Conservation (phyloP, 192 early-diverging fungal species). For the Linnemannia schmuckeri region DNA sequence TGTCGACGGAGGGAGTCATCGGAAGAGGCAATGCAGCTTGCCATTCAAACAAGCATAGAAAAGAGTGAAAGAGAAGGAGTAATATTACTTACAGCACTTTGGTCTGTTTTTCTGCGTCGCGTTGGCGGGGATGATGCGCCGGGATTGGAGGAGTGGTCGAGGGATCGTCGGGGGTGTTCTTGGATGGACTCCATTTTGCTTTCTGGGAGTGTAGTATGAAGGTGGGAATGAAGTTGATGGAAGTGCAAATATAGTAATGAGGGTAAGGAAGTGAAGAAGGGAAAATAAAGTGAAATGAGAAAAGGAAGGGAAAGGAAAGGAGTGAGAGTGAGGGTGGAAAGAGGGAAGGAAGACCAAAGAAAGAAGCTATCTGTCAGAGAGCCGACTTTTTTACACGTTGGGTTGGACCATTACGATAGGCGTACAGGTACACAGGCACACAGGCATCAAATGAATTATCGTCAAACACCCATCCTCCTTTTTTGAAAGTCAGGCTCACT, state of each 20-base stretch:
- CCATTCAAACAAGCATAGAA: not conserved
- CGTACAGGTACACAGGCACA: slow-evolving; percentile 6
- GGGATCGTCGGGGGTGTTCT: slow-evolving; percentile 19
- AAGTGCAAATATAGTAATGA: not conserved
- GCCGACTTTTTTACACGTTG: not conserved
- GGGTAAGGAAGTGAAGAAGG: not conserved
- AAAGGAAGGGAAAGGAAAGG: not conserved
- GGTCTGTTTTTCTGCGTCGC: slow-evolving; percentile 27
- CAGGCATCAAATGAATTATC: not conserved
- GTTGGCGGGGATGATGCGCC: not conserved
- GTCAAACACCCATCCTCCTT: not conserved
- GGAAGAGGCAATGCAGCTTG: not conserved
- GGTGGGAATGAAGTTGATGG: not conserved
- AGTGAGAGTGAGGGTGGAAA: not conserved
- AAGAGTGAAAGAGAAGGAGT: not conserved
- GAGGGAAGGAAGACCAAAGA: slow-evolving; percentile 8
- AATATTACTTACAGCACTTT: slow-evolving; percentile 2
- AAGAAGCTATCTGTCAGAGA: not conserved
- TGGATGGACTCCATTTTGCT: not conserved
- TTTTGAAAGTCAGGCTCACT: not conserved
- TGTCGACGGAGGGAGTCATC: not conserved
- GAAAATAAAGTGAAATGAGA: not conserved
- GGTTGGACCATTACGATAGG: not conserved
- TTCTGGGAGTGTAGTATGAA: not conserved
- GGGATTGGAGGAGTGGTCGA: slow-evolving; percentile 18